Base-by-base conservation (phyloP, 768 basidiomycete species). In the Hydnomerulius pinastri region DNA sequence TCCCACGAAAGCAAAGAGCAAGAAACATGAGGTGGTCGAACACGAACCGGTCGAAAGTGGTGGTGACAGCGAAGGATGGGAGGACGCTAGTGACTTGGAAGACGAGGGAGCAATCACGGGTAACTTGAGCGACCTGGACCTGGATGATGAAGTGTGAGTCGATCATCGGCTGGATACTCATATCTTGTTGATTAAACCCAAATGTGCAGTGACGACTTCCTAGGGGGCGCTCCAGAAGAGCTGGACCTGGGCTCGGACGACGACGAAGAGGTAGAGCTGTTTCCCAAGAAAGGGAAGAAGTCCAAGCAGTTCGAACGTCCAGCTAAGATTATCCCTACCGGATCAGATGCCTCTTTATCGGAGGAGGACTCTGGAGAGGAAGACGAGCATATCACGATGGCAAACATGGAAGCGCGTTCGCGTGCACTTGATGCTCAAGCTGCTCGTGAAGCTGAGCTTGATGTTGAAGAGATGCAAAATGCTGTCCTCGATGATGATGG, bases 371-470 rank as follows among this genome's bases (percentile, higher is more conserved):
- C 75, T 6, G 77, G 71, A 6, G 77, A 77, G n/a, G 74, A 76
- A 39, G 77, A 75, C 7, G 78, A 77, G 11, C 86, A 74, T 44
- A 70, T 85, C 28, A 93, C 90, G 6, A 83, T 83, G 70, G 80
- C 79, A 21, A 93, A 92, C 61, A 90, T 93, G 79, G 91, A 88
- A 55, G 80, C 83, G 30, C 84, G 83, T 23, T 92, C 91, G 38
- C 82, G 82, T 47, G 88, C 87, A 44, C 69, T 92, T 43, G 91
- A 93, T 57, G 83, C 77, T 18, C 72, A 77, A 56, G 83, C 82
- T 6, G 77, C 76, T 21, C 81, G 72, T 10, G 88, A 92, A 49
- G 89, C 85, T 2, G 80, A 81, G 62, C 71, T 89, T 23, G 87
- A 88, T 59, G 66, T 76, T 0, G 80, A 83, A 59, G 90, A 92